Percentiles rank a stretch among this genome's conserved stretches.
These are phyloP conservation scores for Talaromyces amestolkiae DNA, from an alignment of 2,329 filamentous ascomycete species.

Conservation along the genomic window DNA sequence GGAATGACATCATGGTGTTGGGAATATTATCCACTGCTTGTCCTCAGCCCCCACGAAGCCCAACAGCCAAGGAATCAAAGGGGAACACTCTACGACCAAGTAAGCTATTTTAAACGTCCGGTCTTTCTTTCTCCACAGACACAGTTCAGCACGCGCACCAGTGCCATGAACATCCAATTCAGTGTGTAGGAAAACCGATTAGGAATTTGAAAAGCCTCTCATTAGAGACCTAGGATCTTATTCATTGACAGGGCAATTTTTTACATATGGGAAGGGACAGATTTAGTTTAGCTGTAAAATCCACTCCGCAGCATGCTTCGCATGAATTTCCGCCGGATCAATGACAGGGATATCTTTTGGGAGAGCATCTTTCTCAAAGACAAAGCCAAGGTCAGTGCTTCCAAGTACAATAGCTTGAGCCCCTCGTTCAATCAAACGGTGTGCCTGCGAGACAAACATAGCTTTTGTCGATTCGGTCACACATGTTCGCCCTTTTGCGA, in stretches of 20 bases:
- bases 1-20: neutral
- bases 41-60: neutral
- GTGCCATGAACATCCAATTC: neutral
- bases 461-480: neutral
- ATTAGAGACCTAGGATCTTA: neutral
- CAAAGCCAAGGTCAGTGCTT: neutral
- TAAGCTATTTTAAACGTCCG: neutral
- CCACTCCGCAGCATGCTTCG: neutral
- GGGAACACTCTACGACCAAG: neutral
- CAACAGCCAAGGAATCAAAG: neutral
- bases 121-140: neutral
- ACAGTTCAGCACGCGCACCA: neutral
- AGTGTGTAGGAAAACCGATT: neutral
- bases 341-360: neutral
- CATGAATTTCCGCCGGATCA: neutral
- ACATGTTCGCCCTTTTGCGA: neutral
- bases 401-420: conserved; percentile 3
- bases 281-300: neutral
- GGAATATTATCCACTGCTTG: neutral
- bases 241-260: neutral
- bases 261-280: neutral
- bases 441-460: neutral
- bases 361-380: neutral
- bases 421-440: neutral
- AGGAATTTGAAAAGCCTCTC: neutral